Evolutionary conservation across 108 stramenopile genomes (phyloP), one percentile per base, ranked within the genome.

Genomic region (Stephanodiscus minutulus): DNA sequence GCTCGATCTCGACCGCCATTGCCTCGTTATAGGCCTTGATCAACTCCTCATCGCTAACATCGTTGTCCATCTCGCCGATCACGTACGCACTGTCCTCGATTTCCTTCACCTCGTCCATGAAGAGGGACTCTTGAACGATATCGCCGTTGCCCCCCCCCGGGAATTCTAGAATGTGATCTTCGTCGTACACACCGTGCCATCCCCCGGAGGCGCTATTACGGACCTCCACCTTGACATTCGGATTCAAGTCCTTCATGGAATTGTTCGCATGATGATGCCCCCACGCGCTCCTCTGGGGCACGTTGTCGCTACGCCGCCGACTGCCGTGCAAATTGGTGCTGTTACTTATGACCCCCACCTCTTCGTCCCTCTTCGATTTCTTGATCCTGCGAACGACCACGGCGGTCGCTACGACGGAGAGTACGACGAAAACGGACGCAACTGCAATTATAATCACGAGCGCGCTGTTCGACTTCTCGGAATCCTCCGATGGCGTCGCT

Each of bases 1-100:
- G 70, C 48, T 71, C 70, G n/a, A 61, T 61, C 44, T 71, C 70
- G 31, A 71, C 49, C 7, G 70, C 70, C 69, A 81, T 81, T 4
- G 73, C 73, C 25, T 74, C 80, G 33, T 81, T 81, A 43, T 81
- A 81, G 15, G 80, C 80, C 39, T 81, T 68, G 46, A 81, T 81
- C 6, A 81, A 36, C 21, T 81, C 80, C 44, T 81, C 72, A 24
- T 81, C 80, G 6, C 67, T 72, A 1, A 70, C 79, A 22, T 80
- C 78, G 7, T 79, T 57, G 0, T 67, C 68, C 20, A 52, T 68
- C 20, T 79, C 78, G 36, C 78, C 78, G 41, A 79, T 72, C 39
- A 56, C 71, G 56, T 68, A 79, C 22, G 37, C 13, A 39, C 48
- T 66, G 7, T 81, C 68, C 44, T 81, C 80, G 39, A 81, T 81